Evolutionary conservation across 495 filamentous ascomycete species (phyloP), one percentile per base, ranked within the genome.

Genomic region (Barbatosphaeria neglecta): DNA sequence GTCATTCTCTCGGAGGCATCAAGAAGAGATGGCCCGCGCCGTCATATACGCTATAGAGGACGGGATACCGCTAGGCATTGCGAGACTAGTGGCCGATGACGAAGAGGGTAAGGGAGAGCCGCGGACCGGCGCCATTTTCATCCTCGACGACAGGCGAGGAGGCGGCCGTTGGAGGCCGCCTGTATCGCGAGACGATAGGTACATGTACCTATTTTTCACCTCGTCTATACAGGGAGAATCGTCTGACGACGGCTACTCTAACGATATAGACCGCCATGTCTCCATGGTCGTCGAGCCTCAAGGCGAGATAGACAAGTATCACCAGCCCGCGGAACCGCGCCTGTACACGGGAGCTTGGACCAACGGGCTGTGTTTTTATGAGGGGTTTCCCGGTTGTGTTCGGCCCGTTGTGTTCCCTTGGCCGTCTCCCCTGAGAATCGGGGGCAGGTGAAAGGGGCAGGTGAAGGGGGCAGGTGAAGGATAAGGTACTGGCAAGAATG

Each of bases 261-360:
- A 31, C 27, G 27, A 31, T 13, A 13, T 31, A 2, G 3, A 31
- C 2, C 9, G 27, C 2, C 27, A 31, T 13, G 27, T 8, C 27
- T 31, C 38, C 27, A 3, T 31, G 9, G 27, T 10, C 27, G 27
- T 31, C 27, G 27, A 8, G 2, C 7, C 27, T 13, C n/a, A n/a
- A n/a, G 33, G 18, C 33, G 33, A 41, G 38, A 41, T 7, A 5
- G 18, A 10, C 40, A 8, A 5, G 22, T 22, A n/a, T 13, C 15
- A 16, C 16, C 22, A 15, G 28, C 17, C 4, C 19, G 41, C n/a
- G n/a, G n/a, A n/a, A 10, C 59, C 54, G 41, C 57, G 44, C 27
- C 46, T 62, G 10, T 55, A 58, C 37, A 58, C 48, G 44, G 56
- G 53, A 39, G 52, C 54, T 20, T 62, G 59, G 59, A 41, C 58